Evolutionary conservation across 164 flowering plant species (phyloP).

Genomic region (Tetrastigma voinierianum): DNA sequence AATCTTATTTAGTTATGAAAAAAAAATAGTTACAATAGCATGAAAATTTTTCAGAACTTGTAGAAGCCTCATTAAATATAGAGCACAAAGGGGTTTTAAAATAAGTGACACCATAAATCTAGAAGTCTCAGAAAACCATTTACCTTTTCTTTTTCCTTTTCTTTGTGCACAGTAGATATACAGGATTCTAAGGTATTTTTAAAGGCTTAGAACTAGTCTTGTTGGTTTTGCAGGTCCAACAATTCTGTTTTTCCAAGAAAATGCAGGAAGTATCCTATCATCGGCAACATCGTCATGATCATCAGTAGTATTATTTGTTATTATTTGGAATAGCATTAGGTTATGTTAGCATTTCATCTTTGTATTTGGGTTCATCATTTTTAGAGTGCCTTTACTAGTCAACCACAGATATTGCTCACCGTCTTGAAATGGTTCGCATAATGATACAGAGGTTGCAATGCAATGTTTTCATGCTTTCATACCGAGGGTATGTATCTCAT

Average conservation of each 20-base stretch:
- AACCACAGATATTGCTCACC: conserved; percentile 90
- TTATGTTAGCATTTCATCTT: not conserved
- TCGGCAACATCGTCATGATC: not conserved
- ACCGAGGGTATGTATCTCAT: conserved; percentile 72
- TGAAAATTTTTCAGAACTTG: no score
- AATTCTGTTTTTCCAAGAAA: conserved; percentile 95
- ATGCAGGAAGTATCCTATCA: conserved; percentile 98
- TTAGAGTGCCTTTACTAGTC: conserved; percentile 49
- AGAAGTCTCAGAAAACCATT: no score
- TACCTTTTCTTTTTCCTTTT: not conserved
- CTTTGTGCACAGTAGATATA: not conserved
- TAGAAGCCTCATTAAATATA: no score
- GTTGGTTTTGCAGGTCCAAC: conserved; percentile 85
- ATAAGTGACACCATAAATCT: not conserved
- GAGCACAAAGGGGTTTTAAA: not conserved
- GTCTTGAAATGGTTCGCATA: conserved; percentile 94
- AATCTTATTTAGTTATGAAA: no score
- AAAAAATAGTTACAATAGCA: no score
- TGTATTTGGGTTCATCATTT: conserved; percentile 3
- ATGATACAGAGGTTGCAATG: conserved; percentile 91
- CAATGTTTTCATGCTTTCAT: conserved; percentile 98
- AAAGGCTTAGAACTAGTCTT: conserved; percentile 5
- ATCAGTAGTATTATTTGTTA: not conserved
- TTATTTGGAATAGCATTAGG: not conserved
- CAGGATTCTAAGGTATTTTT: not conserved